Base-by-base conservation (phyloP, 2,329 filamentous ascomycete species). In the Alternaria ventricosa region DNA sequence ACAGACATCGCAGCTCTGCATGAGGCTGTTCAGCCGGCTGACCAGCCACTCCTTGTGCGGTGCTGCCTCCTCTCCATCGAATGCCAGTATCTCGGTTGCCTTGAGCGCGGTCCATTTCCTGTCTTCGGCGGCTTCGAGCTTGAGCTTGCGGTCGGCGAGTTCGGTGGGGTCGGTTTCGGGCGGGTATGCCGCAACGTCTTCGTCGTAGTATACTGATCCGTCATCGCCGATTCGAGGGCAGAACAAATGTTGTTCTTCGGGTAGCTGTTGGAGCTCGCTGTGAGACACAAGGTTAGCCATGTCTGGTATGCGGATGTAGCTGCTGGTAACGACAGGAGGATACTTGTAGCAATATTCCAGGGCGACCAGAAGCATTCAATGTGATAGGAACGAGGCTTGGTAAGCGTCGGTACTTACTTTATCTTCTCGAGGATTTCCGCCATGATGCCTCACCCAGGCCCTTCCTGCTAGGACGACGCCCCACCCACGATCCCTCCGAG, bases 1-100 rank as follows among this genome's bases (percentile, higher is more conserved):
- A 70, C 84, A 86, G 65, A 85, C 79, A 63, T 85, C 84, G 68
- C 84, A 86, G 55, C 78, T 79, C 36, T 72, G 77, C 71, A 86
- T 80, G 64, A 84, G 80, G 13, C 66, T 67, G 49, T 78, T 71
- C 60, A 85, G 71, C n/a, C 79, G 71, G 9, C 73, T 69, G 53
- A 78, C 76, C 25, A 85, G 71, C 73, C 78, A 80, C 57, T 79
- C 71, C 57, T 82, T 79, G 63, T 82, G 82, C 45, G 75, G 72
- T 36, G 71, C 69, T n/a, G 84, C 84, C 60, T 84, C 82, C 1
- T 78, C 75, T 11, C 83, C 83, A 50, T 85, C 81, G 56, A 79
- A 85, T 4, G 84, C 83, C 55, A 86, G 70, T 57, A 86, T 83
- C 67, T 81, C 78, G 45, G 82, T 74, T 4, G 80, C 80, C 41